These are phyloP conservation scores for Sporothrix variecibatus DNA, from an alignment of 2,329 filamentous ascomycete genomes.

Conservation along the genomic window DNA sequence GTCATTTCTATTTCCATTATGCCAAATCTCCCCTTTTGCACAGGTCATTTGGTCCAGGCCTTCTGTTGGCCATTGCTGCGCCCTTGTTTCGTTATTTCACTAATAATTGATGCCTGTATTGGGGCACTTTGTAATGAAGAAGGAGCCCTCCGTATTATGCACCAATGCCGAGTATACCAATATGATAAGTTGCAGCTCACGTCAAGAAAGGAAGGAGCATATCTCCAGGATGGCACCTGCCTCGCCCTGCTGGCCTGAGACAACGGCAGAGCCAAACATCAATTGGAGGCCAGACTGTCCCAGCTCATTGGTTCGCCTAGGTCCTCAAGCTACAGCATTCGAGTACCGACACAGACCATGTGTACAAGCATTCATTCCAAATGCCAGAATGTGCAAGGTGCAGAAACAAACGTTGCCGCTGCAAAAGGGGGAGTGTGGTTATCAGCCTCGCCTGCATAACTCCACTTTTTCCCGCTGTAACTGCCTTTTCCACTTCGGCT, in stretches of 20 bases:
- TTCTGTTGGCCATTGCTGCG: background rate
- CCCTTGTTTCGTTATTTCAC: background rate
- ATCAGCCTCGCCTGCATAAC: slow-evolving; percentile 13
- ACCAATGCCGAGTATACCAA: background rate
- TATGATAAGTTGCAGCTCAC: background rate
- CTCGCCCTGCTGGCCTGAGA: slow-evolving; percentile 13
- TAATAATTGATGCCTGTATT: too few relatives aligned
- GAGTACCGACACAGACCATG: slow-evolving; percentile 5
- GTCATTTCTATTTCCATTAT: background rate
- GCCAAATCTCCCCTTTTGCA: slow-evolving; percentile 1
- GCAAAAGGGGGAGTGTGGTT: background rate
- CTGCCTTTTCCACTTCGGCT: slow-evolving; percentile 3
- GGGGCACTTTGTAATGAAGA: background rate
- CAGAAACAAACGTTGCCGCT: background rate
- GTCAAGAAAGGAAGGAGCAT: background rate
- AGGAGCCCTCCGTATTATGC: background rate
- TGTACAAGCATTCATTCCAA: background rate
- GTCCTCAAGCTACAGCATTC: background rate
- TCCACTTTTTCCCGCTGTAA: background rate
- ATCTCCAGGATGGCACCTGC: background rate
- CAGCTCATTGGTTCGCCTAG: background rate
- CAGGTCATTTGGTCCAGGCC: background rate
- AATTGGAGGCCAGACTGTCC: background rate
- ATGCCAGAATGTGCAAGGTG: background rate
- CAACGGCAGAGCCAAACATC: background rate